Percentiles rank a stretch among this genome's conserved stretches.
These are phyloP conservation scores for Yamadazyma sp. DNA, from an alignment of 1,139 yeast species.

Conservation along the genomic window DNA sequence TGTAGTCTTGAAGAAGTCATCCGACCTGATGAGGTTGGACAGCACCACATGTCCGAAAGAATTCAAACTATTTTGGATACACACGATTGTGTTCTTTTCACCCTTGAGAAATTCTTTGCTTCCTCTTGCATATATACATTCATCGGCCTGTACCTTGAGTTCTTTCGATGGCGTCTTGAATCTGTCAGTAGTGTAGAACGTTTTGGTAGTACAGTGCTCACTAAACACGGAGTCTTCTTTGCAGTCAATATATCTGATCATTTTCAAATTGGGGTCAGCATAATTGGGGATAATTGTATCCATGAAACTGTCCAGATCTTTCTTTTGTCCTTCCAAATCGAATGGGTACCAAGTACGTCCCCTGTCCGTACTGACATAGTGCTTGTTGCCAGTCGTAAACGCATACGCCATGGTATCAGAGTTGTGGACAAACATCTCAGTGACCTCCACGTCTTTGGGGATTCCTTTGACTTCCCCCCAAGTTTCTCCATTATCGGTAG, in stretches of 20 bases:
- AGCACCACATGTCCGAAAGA: slow-evolving; percentile 44
- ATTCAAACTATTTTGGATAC: slow-evolving; percentile 45
- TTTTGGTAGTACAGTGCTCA: slow-evolving; percentile 35
- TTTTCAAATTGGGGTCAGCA: slow-evolving; percentile 36
- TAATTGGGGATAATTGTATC: slow-evolving; percentile 40
- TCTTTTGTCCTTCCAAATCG: slow-evolving; percentile 17
- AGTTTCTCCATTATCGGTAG: slow-evolving; percentile 58
- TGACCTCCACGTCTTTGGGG: too few species aligned
- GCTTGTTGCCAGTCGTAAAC: slow-evolving; percentile 36
- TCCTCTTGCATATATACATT: slow-evolving; percentile 56
- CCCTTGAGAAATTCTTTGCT: slow-evolving; percentile 39
- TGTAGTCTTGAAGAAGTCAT: slow-evolving; percentile 53
- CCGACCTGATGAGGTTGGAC: slow-evolving; percentile 44
- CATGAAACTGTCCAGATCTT: slow-evolving; percentile 12
- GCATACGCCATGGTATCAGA: slow-evolving; percentile 54
- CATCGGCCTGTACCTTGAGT: slow-evolving; percentile 30
- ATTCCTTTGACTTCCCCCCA: slow-evolving; percentile 44
- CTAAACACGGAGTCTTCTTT: slow-evolving; percentile 21
- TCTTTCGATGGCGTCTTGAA: slow-evolving; percentile 36
- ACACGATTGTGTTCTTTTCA: slow-evolving; percentile 47
- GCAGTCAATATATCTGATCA: slow-evolving; percentile 43
- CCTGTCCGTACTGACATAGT: slow-evolving; percentile 54
- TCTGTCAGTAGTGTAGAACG: slow-evolving; percentile 53
- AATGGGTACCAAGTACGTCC: slow-evolving; percentile 61
- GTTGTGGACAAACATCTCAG: slow-evolving; percentile 44